Evolutionary conservation across 2,329 filamentous ascomycete species (phyloP).

Genomic region (Scortechinia acanthostroma): DNA sequence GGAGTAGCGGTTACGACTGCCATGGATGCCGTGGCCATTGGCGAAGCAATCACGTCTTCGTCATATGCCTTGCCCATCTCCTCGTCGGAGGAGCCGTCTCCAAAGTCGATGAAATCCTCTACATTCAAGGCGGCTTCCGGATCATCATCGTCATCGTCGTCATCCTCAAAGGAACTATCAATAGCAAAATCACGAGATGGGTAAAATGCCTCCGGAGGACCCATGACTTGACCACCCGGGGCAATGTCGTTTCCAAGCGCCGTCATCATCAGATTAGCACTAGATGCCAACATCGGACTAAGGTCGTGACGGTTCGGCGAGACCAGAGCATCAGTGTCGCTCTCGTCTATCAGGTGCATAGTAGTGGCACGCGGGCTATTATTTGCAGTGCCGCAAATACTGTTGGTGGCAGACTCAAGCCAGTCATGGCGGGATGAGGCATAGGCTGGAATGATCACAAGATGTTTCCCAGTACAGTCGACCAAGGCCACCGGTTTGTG

Average conservation of each 20-base stretch:
- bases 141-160: conserved; percentile 36
- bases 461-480: conserved; percentile 34
- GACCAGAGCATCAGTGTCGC: conserved; percentile 28
- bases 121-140: conserved; percentile 34
- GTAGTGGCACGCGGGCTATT: conserved; percentile 29
- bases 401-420: conserved; percentile 29
- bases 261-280: conserved; percentile 44
- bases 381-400: conserved; percentile 26
- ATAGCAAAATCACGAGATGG: conserved; percentile 36
- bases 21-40: conserved; percentile 17
- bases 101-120: conserved; percentile 41
- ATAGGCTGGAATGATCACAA: conserved; percentile 35
- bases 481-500: conserved; percentile 35
- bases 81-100: conserved; percentile 33
- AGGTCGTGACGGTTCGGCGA: conserved; percentile 23
- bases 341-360: conserved; percentile 28
- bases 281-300: conserved; percentile 31
- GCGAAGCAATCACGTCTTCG: conserved; percentile 27
- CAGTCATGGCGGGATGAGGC: conserved; percentile 33
- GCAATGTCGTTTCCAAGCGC: conserved; percentile 20
- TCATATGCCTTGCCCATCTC: conserved; percentile 32
- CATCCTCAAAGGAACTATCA: conserved; percentile 31
- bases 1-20: neutral
- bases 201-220: conserved; percentile 45
- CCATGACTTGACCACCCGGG: conserved; percentile 32